Evolutionary conservation across 192 early-diverging fungal species (phyloP), one percentile per base, ranked within the genome.

Genomic region (Backusella macrospora): DNA sequence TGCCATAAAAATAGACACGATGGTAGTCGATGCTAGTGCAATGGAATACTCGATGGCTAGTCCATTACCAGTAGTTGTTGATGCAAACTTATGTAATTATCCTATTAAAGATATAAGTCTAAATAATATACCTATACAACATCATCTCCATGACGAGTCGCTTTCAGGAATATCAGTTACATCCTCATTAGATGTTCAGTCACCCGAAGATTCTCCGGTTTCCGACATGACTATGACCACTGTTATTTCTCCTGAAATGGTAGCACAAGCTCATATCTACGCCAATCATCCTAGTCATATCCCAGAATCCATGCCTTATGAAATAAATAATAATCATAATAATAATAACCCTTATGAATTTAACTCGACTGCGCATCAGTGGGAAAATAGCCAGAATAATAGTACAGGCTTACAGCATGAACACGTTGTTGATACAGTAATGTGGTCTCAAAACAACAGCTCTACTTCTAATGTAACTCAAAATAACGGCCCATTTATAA

Each of bases 311-410:
- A 59, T 59, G 52, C 13, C 52, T 26, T 59, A 59, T 59, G 26
- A 59, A 12, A 59, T 59, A 59, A 23, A 26, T 59, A 43, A 43
- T 43, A 43, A 4, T 10, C 1, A 43, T 43, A 43, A 43, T 43
- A 49, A 3, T 6, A 49, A 49, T 49, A 59, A 10, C 21, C 2
- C 52, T 26, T 59, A 59, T 59, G 52, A 59, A 59, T 59, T 59
- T 13, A 23, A 59, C 52, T 59, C 52, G 21, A 59, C 52, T 59
- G 52, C 52, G 52, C 52, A 59, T 59, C 52, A 59, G 26, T 59
- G 52, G 52, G 52, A 59, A 59, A 59, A 26, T 59, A 59, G 8
- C 52, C 52, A 59, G 18, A 59, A 59, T 59, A 59, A 26, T 23
- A 59, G 26, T 26, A 23, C 21, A 21, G 52, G 52, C 23, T 26